Evolutionary conservation across 1,139 yeast genomes (phyloP).

Genomic region (Saccharomyces hybrid): DNA sequence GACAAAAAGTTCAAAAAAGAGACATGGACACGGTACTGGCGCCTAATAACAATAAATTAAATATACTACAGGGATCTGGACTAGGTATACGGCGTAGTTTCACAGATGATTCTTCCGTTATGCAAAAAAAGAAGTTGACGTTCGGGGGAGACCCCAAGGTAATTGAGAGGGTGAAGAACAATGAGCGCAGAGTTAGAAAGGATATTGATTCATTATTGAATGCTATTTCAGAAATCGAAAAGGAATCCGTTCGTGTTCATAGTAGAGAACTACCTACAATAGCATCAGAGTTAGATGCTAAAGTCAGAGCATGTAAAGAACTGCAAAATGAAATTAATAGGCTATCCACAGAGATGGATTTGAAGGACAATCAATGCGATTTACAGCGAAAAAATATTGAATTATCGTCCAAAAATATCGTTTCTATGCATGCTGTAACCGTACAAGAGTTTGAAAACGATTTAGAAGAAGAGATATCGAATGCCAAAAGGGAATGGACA

Average conservation of each 20-base stretch:
- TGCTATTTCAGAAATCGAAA: slow-evolving; percentile 23
- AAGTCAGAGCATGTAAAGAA: slow-evolving; percentile 9
- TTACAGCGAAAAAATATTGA: slow-evolving; percentile 13
- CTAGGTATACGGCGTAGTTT: background rate
- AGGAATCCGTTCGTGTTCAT: slow-evolving; percentile 16
- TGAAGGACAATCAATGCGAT: slow-evolving; percentile 14
- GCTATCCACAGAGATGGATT: slow-evolving; percentile 11
- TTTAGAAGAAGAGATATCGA: slow-evolving; percentile 12
- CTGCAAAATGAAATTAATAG: slow-evolving; percentile 14
- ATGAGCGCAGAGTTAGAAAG: slow-evolving; percentile 23
- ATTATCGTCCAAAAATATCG: slow-evolving; percentile 10
- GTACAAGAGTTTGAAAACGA: slow-evolving; percentile 17
- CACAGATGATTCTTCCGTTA: background rate
- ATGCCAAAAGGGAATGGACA: slow-evolving; percentile 14
- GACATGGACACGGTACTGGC: background rate
- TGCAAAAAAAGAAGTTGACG: slow-evolving; percentile 4
- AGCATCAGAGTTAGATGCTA: slow-evolving; percentile 11
- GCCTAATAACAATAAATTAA: background rate
- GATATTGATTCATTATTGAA: slow-evolving; percentile 24
- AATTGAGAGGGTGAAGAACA: slow-evolving; percentile 12
- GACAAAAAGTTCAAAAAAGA: background rate
- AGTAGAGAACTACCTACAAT: slow-evolving; percentile 15
- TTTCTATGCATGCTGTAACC: background rate
- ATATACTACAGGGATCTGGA: background rate
- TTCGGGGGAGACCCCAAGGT: slow-evolving; percentile 10